Percentiles rank a stretch among this genome's conserved stretches.
These are phyloP conservation scores for Psilocybe tampanensis DNA, from an alignment of 768 basidiomycete species.

Conservation along the genomic window DNA sequence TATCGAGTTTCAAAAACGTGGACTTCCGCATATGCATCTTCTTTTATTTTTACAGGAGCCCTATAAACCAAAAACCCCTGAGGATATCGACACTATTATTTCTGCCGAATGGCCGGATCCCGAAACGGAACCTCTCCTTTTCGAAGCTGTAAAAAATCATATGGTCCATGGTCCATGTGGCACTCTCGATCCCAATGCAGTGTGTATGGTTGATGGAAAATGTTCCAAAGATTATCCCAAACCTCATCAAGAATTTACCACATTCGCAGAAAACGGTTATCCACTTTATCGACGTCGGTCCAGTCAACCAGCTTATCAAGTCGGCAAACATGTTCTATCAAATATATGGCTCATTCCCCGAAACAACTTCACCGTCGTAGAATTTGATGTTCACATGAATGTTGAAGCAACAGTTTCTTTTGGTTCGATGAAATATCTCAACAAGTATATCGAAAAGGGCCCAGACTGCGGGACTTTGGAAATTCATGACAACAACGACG, in stretches of 20 bases:
- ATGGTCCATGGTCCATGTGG: constrained; percentile 45
- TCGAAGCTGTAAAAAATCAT: constrained; percentile 33
- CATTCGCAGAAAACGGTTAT: constrained; percentile 21
- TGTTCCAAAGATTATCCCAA: constrained; percentile 35
- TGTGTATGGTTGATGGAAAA: constrained; percentile 41
- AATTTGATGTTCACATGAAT: constrained; percentile 49
- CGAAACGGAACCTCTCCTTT: constrained; percentile 30
- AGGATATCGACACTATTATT: constrained; percentile 41
- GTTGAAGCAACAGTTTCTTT: constrained; percentile 40
- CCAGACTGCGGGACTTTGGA: constrained; percentile 13
- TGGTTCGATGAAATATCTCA: constrained; percentile 43
- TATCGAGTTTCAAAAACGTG: constrained; percentile 61
- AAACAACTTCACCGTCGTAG: constrained; percentile 23
- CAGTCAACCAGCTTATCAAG: constrained; percentile 28
- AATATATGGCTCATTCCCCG: constrained; percentile 46
- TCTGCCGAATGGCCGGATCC: constrained; percentile 46
- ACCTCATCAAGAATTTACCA: constrained; percentile 25
- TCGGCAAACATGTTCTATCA: constrained; percentile 20
- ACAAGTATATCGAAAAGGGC: constrained; percentile 53
- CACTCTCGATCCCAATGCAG: constrained; percentile 24
- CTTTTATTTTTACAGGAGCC: constrained; percentile 41
- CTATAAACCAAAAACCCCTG: constrained; percentile 34
- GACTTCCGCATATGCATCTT: constrained; percentile 57
- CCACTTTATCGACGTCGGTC: constrained; percentile 27
- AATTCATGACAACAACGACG: constrained; percentile 32